These are phyloP conservation scores for Dendrobium catenatum DNA, from an alignment of 106 monocot genomes.

Conservation along the genomic window DNA sequence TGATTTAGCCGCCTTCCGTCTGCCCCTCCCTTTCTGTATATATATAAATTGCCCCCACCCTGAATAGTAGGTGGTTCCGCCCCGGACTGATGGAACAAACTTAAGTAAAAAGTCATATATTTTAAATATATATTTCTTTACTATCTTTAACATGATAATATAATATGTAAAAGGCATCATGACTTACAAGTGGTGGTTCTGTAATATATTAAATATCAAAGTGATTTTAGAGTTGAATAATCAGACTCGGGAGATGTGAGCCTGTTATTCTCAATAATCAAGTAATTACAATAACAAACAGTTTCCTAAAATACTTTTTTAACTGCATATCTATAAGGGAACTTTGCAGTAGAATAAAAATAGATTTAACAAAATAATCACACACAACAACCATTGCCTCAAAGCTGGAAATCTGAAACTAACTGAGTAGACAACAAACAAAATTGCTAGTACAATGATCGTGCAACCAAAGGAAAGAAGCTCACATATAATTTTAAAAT, in stretches of 20 bases:
- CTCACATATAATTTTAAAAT: background rate
- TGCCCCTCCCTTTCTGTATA: too few relatives aligned
- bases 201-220: too few relatives aligned
- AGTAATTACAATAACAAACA: background rate
- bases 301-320: background rate
- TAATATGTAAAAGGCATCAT: too few relatives aligned
- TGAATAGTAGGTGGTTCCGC: too few relatives aligned
- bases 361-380: background rate
- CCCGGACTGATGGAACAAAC: background rate
- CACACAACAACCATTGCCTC: background rate
- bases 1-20: too few relatives aligned
- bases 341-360: background rate
- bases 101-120: background rate
- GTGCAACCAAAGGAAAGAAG: background rate
- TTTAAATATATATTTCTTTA: background rate
- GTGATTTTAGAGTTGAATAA: too few relatives aligned
- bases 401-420: background rate
- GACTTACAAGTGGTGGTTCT: too few relatives aligned
- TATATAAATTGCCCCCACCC: too few relatives aligned
- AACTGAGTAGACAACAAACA: too few relatives aligned
- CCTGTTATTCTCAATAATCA: too few relatives aligned
- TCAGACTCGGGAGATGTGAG: too few relatives aligned
- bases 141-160: too few relatives aligned
- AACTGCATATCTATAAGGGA: background rate
- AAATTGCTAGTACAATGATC: background rate